Evolutionary conservation across 2,329 filamentous ascomycete species (phyloP).

Genomic region (Blastomyces silverae): DNA sequence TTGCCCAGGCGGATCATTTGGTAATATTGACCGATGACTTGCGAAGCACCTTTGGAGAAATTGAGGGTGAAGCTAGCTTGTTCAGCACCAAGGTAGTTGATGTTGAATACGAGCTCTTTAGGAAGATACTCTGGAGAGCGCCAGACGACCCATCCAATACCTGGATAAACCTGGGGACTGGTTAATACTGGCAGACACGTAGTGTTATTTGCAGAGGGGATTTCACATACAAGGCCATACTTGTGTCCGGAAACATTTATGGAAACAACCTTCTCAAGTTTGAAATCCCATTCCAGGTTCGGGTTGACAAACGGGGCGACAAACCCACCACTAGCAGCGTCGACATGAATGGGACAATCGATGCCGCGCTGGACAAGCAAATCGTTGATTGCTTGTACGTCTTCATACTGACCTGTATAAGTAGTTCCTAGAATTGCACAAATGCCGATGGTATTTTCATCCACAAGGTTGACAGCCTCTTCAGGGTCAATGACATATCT

Average conservation of each 20-base stretch:
- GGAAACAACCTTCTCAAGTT: slow-evolving; percentile 76
- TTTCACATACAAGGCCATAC: slow-evolving; percentile 50
- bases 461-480: slow-evolving; percentile 54
- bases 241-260: slow-evolving; percentile 97
- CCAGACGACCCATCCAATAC: slow-evolving; percentile 93
- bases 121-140: slow-evolving; percentile 74
- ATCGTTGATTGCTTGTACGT: slow-evolving; percentile 87
- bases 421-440: slow-evolving; percentile 87
- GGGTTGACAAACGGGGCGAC: slow-evolving; percentile 87
- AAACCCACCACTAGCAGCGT: slow-evolving; percentile 86
- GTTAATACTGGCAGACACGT: background rate
- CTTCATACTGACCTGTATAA: slow-evolving; percentile 93
- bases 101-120: slow-evolving; percentile 93
- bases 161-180: slow-evolving; percentile 63
- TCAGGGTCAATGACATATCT: slow-evolving; percentile 60
- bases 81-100: slow-evolving; percentile 95
- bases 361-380: slow-evolving; percentile 66
- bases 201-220: background rate
- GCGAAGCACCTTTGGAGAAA: slow-evolving; percentile 90
- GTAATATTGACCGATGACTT: slow-evolving; percentile 96
- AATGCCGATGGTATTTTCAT: slow-evolving; percentile 79
- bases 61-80: slow-evolving; percentile 95
- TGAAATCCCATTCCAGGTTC: slow-evolving; percentile 83
- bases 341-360: slow-evolving; percentile 84
- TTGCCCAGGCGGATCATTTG: slow-evolving; percentile 92